Conservation (phyloP, 495 filamentous ascomycete genomes). For the Emericellopsis terricola region DNA sequence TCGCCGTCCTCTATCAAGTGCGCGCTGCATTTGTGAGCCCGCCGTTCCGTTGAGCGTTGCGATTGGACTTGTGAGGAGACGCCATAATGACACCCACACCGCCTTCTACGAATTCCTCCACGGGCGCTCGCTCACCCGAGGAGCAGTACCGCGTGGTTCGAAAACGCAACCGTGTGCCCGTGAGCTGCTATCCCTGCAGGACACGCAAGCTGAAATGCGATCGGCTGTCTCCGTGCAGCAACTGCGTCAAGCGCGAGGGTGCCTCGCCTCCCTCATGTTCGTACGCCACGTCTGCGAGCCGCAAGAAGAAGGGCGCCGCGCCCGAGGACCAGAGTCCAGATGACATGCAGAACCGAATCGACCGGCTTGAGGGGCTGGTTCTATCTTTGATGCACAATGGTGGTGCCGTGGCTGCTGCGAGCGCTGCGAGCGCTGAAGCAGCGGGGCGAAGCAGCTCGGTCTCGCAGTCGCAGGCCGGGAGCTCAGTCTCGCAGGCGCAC, state of each 20-base stretch:
- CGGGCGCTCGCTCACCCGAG: conserved; percentile 63
- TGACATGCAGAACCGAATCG: conserved; percentile 98
- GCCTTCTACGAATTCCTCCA: conserved; percentile 68
- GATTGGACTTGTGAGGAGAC: too few species aligned
- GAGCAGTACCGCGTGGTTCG: conserved; percentile 76
- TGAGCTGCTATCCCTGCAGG: conserved; percentile 87
- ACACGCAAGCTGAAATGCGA: conserved; percentile 98
- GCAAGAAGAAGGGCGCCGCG: conserved; percentile 61
- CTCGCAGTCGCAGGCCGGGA: conserved; percentile 40
- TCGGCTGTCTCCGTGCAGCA: conserved; percentile 79
- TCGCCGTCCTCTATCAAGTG: too few species aligned
- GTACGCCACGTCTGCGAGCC: conserved; percentile 63
- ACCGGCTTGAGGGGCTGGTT: conserved; percentile 87
- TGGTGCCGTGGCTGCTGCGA: conserved; percentile 23
- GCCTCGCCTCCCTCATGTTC: conserved; percentile 70
- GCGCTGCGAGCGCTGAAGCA: conserved; percentile 10
- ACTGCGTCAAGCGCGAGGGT: conserved; percentile 64
- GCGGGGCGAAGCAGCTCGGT: conserved; percentile 39
- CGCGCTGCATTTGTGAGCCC: too few species aligned
- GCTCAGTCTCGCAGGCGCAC: conserved; percentile 45
- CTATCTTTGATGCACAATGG: conserved; percentile 93
- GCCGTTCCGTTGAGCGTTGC: too few species aligned
- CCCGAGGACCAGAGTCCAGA: conserved; percentile 51
- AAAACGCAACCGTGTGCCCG: conserved; percentile 83
- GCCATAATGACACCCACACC: conserved; percentile 72